These are phyloP conservation scores for Epichloe sylvatica DNA, from an alignment of 2,329 filamentous ascomycete species.

Conservation along the genomic window DNA sequence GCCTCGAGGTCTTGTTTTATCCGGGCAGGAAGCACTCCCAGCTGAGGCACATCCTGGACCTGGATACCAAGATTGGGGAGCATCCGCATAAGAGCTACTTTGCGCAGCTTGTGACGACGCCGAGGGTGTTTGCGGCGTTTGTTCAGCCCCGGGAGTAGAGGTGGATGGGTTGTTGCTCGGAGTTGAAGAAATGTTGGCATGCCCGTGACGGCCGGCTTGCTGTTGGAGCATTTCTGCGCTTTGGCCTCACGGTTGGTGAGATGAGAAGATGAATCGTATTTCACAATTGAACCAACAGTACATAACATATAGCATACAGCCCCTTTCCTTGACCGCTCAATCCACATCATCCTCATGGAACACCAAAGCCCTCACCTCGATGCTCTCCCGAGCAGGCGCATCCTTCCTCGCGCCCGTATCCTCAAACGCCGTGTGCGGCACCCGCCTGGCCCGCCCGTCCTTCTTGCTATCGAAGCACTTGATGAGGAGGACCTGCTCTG, in stretches of 20 bases:
- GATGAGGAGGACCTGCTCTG: constrained; percentile 42
- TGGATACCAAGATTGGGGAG: constrained; percentile 3
- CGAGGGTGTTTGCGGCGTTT: constrained; percentile 7
- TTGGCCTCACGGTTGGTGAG: too few relatives aligned
- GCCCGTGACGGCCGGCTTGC: too few relatives aligned
- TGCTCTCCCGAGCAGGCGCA: constrained; percentile 41
- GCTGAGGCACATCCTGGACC: constrained; percentile 2
- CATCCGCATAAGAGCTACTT: constrained; percentile 1
- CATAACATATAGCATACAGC: neutral
- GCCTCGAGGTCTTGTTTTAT: constrained; percentile 4
- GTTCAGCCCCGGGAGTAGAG: neutral
- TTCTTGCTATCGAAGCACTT: constrained; percentile 47
- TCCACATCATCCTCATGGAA: constrained; percentile 18
- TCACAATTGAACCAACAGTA: neutral
- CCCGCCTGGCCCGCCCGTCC: constrained; percentile 30
- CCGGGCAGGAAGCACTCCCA: neutral
- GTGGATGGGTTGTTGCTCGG: neutral
- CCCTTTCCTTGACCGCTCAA: neutral
- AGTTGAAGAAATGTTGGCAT: too few relatives aligned
- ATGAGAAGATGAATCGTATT: too few relatives aligned
- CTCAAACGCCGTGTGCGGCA: constrained; percentile 43
- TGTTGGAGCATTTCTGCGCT: too few relatives aligned
- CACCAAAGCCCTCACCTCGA: constrained; percentile 41
- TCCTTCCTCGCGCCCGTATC: constrained; percentile 25
- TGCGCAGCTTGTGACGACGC: constrained; percentile 4